Evolutionary conservation across 2,329 filamentous ascomycete species (phyloP).

Genomic region (Aspergillus pseudotamarii): DNA sequence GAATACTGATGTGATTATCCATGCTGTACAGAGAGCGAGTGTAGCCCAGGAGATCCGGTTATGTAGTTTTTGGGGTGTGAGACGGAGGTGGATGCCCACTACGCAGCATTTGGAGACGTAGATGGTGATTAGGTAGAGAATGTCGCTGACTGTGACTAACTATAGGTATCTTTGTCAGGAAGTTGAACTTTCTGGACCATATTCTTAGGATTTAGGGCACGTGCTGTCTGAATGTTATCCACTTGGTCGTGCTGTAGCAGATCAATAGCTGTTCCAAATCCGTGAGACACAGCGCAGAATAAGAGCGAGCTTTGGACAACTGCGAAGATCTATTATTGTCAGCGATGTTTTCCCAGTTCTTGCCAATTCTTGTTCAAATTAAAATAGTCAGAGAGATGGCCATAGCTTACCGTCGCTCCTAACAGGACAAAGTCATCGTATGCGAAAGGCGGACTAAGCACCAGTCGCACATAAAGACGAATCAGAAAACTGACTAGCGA

Average conservation of each 20-base stretch:
- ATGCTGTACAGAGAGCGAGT: slow-evolving; percentile 40
- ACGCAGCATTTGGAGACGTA: slow-evolving; percentile 44
- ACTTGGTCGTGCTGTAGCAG: slow-evolving; percentile 28
- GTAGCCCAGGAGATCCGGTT: slow-evolving; percentile 38
- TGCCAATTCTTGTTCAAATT: background rate
- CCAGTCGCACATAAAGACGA: slow-evolving; percentile 40
- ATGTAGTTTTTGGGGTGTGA: slow-evolving; percentile 49
- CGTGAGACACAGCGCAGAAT: slow-evolving; percentile 34
- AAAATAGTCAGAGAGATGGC: background rate
- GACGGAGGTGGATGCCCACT: slow-evolving; percentile 47
- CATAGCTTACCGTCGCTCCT: slow-evolving; percentile 34
- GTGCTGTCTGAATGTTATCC: slow-evolving; percentile 31
- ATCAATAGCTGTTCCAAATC: slow-evolving; percentile 37
- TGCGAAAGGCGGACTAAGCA: slow-evolving; percentile 36
- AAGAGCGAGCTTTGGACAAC: slow-evolving; percentile 35
- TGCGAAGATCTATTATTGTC: slow-evolving; percentile 27
- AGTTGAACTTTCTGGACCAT: background rate
- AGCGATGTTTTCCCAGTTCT: background rate
- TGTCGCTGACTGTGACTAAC: slow-evolving; percentile 41
- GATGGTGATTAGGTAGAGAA: slow-evolving; percentile 47
- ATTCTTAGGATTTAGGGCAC: slow-evolving; percentile 1
- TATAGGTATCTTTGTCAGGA: slow-evolving; percentile 12
- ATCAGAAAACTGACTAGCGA: slow-evolving; percentile 40
- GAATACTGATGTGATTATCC: slow-evolving; percentile 44
- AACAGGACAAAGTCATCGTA: slow-evolving; percentile 37